Base-by-base conservation (phyloP, 2,329 filamentous ascomycete species). In the Raffaelea deltoideospora region DNA sequence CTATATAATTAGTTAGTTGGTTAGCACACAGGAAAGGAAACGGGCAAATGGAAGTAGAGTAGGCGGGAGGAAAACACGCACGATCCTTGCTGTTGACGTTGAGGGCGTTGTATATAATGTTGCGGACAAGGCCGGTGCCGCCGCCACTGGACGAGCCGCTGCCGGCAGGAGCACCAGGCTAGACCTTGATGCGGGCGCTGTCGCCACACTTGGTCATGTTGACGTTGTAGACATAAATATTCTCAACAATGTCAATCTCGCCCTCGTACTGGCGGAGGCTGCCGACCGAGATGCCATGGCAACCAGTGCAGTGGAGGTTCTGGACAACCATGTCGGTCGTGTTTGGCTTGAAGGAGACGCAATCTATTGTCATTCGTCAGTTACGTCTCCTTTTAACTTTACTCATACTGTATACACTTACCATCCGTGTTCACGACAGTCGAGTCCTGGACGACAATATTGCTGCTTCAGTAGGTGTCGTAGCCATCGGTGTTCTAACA, bases 171-270 rank as follows among this genome's bases (percentile, higher is more conserved):
- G 41, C 31, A 36, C 50, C 45, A 22, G 52, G 51, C 45, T 52
- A 79, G 45, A 75, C 71, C 54, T 78, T 78, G 57, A 78, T 76
- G 38, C 73, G 68, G 1, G 72, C 73, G 31, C 69, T 70, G 43
- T 77, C 67, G 15, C 40, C 41, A 5, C 45, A 38, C 30, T 43
- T 36, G 30, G 38, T 32, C 49, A 53, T 48, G 34, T 40, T 47
- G 24, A 60, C 53, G 44, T 67, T 66, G 49, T 57, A 59, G 11
- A 68, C 65, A 43, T 66, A 63, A 28, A 76, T 51, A 45, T 76
- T 67, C 52, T 73, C 59, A 18, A 76, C 71, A 38, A 74, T 68
- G 47, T 76, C 72, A 19, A 64, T 60, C 42, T 69, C 63, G 34
- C 62, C 63, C 4, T 55, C 47, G 48, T 77, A 75, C 48, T 76